These are phyloP conservation scores for Geotrichum bryndzae DNA, from an alignment of 1,139 yeast species.

Conservation along the genomic window DNA sequence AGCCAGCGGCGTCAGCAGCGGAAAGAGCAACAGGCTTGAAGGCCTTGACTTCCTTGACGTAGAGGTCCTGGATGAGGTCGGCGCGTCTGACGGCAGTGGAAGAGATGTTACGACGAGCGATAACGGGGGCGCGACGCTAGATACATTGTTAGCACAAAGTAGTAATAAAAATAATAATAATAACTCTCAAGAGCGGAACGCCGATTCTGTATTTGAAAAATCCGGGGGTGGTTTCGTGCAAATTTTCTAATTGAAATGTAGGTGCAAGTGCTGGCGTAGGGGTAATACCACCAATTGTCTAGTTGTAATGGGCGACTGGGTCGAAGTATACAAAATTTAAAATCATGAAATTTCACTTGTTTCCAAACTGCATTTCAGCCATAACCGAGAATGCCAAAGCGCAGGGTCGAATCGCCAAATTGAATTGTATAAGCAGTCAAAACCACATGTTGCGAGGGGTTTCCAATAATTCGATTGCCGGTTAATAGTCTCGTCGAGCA, in stretches of 20 bases:
- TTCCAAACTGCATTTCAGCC: neutral
- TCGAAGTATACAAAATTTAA: neutral
- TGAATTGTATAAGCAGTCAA: neutral
- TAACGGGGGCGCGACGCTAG: constrained; percentile 15
- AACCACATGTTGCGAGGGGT: neutral
- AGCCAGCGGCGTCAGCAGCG: constrained; percentile 67
- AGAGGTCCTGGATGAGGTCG: constrained; percentile 77
- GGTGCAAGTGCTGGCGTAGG: neutral
- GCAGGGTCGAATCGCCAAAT: neutral
- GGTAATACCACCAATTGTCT: neutral
- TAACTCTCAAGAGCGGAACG: neutral
- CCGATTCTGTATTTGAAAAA: neutral
- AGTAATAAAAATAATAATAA: neutral
- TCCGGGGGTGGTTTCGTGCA: neutral
- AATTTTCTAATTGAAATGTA: neutral
- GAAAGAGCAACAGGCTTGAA: constrained; percentile 79
- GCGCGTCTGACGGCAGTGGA: constrained; percentile 17
- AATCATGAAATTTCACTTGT: neutral
- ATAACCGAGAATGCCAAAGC: neutral
- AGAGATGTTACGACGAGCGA: constrained; percentile 16
- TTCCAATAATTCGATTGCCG: neutral
- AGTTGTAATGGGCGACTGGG: neutral
- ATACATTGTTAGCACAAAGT: neutral
- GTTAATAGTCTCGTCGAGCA: neutral
- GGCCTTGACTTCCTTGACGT: constrained; percentile 77